Evolutionary conservation across 768 basidiomycete genomes (phyloP), one percentile per base, ranked within the genome.

Genomic region (Tylopilus cervinicoccineus): DNA sequence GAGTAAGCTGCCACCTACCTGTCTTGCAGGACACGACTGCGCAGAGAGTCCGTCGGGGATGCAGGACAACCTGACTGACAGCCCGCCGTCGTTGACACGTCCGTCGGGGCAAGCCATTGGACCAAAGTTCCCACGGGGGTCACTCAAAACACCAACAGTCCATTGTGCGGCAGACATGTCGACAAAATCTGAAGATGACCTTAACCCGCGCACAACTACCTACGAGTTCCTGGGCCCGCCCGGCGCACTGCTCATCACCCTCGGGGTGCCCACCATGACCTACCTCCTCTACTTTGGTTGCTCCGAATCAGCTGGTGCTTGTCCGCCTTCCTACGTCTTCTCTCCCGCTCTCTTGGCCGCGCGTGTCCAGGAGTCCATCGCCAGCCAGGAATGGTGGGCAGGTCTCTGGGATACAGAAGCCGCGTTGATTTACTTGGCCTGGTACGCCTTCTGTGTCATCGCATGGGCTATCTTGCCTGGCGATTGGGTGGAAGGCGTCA

Each of bases 391-490:
- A 16, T 93, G 80, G 79, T 94, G 88, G 85, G 75, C 71, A 38
- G 66, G 72, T 17, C 76, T 96, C 2, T 96, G 89, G 86, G 93
- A 97, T 59, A 78, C 80, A 0, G 72, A 94, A 48, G 93, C 93
- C 0, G 60, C 79, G 2, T 56, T 81, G 19, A 76, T 86, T 14
- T 98, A 97, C 70, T 63, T 87, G 34, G 90, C 67, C 1, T 99
- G 95, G 94, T 97, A 96, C 68, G 71, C 79, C n/a, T 98, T 86
- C 67, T 86, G 81, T 55, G 78, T 97, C 40, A 68, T 80, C 3
- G 77, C 88, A 3, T 97, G 94, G 93, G 74, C 72, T 5, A 59
- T 92, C 41, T 70, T 98, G 12, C 96, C 83, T 1, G 82, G 81
- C 5, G 84, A 89, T 50, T 74, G 74, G 71, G 73, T 92, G 6